Percentiles rank a stretch among this genome's conserved stretches.
Conservation (phyloP, 2,329 filamentous ascomycete species). For the Curvularia eragrostidis region DNA sequence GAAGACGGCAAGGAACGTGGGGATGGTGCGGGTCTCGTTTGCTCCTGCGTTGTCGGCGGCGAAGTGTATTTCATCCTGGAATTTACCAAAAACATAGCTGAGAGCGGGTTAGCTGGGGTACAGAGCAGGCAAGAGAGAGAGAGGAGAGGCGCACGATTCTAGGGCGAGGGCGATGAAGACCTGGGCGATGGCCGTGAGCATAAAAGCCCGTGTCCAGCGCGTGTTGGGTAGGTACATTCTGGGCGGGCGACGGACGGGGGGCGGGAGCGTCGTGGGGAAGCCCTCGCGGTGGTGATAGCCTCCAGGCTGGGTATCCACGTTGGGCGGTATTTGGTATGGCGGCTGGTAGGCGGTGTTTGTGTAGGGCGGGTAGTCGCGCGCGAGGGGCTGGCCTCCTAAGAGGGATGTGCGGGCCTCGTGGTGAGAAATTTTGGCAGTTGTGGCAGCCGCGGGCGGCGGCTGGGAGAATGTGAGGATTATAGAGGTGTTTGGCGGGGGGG, state of each 20-base stretch:
- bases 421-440: conserved; percentile 60
- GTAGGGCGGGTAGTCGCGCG: conserved; percentile 58
- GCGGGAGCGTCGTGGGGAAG: conserved; percentile 52
- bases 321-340: conserved; percentile 50
- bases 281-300: conserved; percentile 55
- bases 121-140: not conserved
- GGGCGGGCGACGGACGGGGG: conserved; percentile 40
- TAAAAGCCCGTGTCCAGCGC: conserved; percentile 87
- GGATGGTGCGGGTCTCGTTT: conserved; percentile 70
- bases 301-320: conserved; percentile 58
- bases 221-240: conserved; percentile 79
- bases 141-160: conserved; percentile 72
- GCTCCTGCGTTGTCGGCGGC: conserved; percentile 46
- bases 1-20: conserved; percentile 93
- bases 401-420: conserved; percentile 65
- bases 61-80: conserved; percentile 68
- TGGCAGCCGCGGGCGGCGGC: conserved; percentile 47
- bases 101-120: conserved; percentile 16
- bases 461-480: conserved; percentile 36
- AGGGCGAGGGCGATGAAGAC: conserved; percentile 80
- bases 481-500: conserved; percentile 17
- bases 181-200: conserved; percentile 75
- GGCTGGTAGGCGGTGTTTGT: conserved; percentile 36
- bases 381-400: conserved; percentile 63
- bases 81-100: conserved; percentile 89